Percentiles rank a stretch among this genome's conserved stretches.
Conservation (phyloP, 768 basidiomycete species). For the Tulasnella sp. region DNA sequence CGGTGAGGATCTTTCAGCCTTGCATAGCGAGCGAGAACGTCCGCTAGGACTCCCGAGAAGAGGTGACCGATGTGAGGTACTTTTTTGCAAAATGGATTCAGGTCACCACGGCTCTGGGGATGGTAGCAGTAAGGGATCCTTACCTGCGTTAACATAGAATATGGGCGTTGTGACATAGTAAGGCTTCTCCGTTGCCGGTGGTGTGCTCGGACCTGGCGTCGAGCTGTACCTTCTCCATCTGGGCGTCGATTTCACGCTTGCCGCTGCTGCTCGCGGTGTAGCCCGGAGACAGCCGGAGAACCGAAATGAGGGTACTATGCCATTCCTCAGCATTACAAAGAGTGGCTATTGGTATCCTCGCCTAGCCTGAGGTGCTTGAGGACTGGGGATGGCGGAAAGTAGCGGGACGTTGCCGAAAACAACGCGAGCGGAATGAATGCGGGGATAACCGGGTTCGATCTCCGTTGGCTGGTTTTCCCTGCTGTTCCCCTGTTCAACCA, state of each 20-base stretch:
- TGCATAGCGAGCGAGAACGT: constrained; percentile 66
- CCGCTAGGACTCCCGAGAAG: constrained; percentile 66
- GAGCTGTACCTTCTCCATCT: not conserved
- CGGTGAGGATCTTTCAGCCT: constrained; percentile 41
- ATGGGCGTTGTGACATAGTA: constrained; percentile 88
- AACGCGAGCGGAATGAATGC: not conserved
- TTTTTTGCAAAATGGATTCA: constrained; percentile 21
- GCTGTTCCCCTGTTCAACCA: no score
- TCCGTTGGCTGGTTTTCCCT: not conserved
- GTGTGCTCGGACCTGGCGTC: not conserved
- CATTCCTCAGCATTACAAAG: not conserved
- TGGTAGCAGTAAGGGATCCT: no score
- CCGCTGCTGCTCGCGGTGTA: not conserved
- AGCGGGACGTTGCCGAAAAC: not conserved
- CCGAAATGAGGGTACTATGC: not conserved
- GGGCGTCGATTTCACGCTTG: not conserved
- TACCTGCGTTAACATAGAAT: constrained; percentile 87
- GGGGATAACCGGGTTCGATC: not conserved
- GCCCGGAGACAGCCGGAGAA: not conserved
- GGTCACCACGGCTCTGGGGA: no score
- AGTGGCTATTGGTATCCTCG: no score
- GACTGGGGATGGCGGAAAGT: not conserved
- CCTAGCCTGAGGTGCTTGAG: no score
- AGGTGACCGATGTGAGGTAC: constrained; percentile 85
- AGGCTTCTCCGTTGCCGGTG: constrained; percentile 33